These are phyloP conservation scores for Cyberlindnera subsufficiens DNA, from an alignment of 805 yeast genomes.

Conservation along the genomic window DNA sequence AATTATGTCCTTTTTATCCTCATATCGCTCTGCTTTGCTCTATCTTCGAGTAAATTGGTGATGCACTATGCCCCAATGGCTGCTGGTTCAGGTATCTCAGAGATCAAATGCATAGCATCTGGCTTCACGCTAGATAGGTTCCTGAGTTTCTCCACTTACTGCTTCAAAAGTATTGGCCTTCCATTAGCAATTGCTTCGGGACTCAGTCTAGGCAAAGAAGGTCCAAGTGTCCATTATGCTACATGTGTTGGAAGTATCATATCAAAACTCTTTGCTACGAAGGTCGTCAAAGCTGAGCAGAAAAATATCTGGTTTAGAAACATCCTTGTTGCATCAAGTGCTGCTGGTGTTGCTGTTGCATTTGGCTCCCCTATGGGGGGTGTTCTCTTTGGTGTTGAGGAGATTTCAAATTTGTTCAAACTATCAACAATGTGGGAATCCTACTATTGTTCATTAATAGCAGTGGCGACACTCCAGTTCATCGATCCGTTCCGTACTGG, in stretches of 20 bases:
- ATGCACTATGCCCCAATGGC: slow-evolving; percentile 76
- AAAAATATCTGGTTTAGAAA: slow-evolving; percentile 17
- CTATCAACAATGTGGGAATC: slow-evolving; percentile 84
- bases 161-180: slow-evolving; percentile 71
- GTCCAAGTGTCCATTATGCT: slow-evolving; percentile 97
- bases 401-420: slow-evolving; percentile 70
- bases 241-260: slow-evolving; percentile 75
- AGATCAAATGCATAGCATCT: slow-evolving; percentile 87
- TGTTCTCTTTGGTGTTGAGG: slow-evolving; percentile 88
- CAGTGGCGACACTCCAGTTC: slow-evolving; percentile 73
- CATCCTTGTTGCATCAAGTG: slow-evolving; percentile 77
- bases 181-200: slow-evolving; percentile 95
- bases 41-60: slow-evolving; percentile 63
- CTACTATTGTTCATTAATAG: slow-evolving; percentile 85
- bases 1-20: slow-evolving; percentile 55
- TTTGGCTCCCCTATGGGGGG: slow-evolving; percentile 98
- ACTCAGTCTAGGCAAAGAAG: slow-evolving; percentile 92
- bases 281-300: slow-evolving; percentile 7
- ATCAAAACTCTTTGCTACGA: slow-evolving; percentile 20
- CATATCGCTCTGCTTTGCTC: slow-evolving; percentile 57
- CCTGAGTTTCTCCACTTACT: slow-evolving; percentile 63
- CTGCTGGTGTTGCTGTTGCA: slow-evolving; percentile 98
- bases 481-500: slow-evolving; percentile 94
- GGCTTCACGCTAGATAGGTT: slow-evolving; percentile 83
- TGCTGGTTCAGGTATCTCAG: slow-evolving; percentile 97